Evolutionary conservation across 176 grass and related monocot species (phyloP), one percentile per base, ranked within the genome.

Genomic region (Juncus effusus): DNA sequence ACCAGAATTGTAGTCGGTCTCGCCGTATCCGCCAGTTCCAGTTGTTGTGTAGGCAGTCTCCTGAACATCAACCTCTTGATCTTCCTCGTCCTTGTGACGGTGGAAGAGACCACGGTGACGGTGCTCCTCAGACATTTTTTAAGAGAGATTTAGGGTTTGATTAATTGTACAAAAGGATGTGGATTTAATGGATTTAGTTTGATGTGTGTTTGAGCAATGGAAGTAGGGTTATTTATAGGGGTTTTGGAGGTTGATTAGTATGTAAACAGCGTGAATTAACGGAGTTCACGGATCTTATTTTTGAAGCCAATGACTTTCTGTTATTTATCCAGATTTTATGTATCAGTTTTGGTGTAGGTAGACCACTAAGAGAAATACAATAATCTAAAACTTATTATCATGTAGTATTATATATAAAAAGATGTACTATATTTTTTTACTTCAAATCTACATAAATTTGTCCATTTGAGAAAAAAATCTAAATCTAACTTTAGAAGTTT

Each of bases 101-200:
- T 89, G 63, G 16, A 83, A 39, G 36, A 69, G 13, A 59, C 75
- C 74, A 57, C 84, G 79, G 81, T 74, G 75, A 51, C 56, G 73
- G 76, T 80, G 81, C 77, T 86, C 90, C 57, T 89, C 90, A 16
- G 82, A 44, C 82, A 89, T 89, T 61, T 56, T 77, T 44, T 10
- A 0, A 4, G 10, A 42, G 47, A 10, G 13, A 51, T 19, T 36
- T 59, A 55, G n/a, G 63, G 28, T 45, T 16, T 63, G 11, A 28
- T 75, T 14, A 10, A 13, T 72, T 59, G 3, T 60, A 28, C 16
- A 60, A 38, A 15, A 37, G 52, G 44, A 51, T 13, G 52, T 51
- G 49, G 1, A 10, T 54, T 40, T 59, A 56, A 72, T 65, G 13
- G 40, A 19, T 62, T 38, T 54, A 16, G 40, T 56, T 64, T 1